Base-by-base conservation (phyloP, 2,329 filamentous ascomycete genomes). In the Stagonosporopsis chrysanthemi region DNA sequence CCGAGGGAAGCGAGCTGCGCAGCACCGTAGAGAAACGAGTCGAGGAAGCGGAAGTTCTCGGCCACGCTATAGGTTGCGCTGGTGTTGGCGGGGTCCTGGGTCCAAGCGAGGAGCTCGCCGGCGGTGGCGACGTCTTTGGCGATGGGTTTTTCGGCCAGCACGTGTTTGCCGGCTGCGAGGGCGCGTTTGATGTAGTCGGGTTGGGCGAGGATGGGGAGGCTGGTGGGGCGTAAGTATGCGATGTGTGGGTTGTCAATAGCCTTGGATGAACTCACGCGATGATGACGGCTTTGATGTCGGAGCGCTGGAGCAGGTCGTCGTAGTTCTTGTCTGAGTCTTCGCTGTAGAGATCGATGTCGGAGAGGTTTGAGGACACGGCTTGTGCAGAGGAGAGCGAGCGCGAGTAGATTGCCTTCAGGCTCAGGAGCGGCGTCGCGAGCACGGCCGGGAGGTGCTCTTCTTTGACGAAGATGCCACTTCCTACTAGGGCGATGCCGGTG, bases 1-100 rank as follows among this genome's bases (percentile, higher is more conserved):
- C 86, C 86, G 1, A 88, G 76, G 44, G 80, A 75, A 58, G 81
- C 72, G 8, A 85, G 75, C 61, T 83, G 77, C 52, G 80, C 65
- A 0, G 78, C 76, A 0, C 81, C 88, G 64, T 83, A 83, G 12
- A 74, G 56, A 68, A 86, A 86, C 11, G 80, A 79, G 28, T 83
- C 79, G 52, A 84, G 74, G 77, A 86, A 92, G 47, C 90, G 83
- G 70, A 86, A 90, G 75, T 93, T 92, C 75, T 93, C 90, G 0
- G 88, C 90, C 3, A 93, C 69, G 6, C 58, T 52, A 56, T 73
- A 73, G 12, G 58, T 67, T 81, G 82, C 47, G 62, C 71, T 67
- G 54, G 80, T 77, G 33, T 78, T 78, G 17, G 72, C 62, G 12
- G 76, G 62, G 58, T 65, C 17, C 9, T 58, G 50, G 0, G 81